Percentiles rank a stretch among this genome's conserved stretches.
phyloP scores from a whole-genome alignment of 345 rosid species.

The Gossypium bickii region DNA sequence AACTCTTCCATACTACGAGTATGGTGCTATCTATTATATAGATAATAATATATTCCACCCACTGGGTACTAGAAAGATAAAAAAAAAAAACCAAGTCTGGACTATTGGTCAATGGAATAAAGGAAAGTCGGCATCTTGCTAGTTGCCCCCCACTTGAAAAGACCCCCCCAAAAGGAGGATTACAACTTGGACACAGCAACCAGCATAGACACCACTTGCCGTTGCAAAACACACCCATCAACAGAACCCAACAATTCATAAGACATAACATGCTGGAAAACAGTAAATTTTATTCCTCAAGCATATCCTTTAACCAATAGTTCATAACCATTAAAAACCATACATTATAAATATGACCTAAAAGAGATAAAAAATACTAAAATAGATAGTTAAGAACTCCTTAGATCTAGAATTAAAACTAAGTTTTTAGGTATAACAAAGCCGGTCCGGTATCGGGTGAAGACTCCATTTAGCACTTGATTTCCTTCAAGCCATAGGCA shows the following conservation, averaged over 20 bases:
- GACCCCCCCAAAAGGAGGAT: background rate
- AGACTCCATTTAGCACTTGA: conserved; percentile 51
- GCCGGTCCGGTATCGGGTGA: background rate
- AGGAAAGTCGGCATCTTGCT: background rate
- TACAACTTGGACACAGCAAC: background rate
- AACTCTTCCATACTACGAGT: too few relatives aligned
- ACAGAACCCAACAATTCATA: background rate
- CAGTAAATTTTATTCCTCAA: background rate
- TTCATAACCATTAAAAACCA: background rate
- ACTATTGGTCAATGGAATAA: background rate
- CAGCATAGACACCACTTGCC: background rate
- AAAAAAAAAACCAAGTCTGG: background rate
- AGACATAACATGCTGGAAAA: background rate
- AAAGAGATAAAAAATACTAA: background rate
- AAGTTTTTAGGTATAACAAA: background rate
- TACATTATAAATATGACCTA: background rate
- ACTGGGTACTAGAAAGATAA: too few relatives aligned
- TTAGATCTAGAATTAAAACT: background rate
- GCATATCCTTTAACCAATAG: background rate
- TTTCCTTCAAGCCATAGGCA: conserved; percentile 66
- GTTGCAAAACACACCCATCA: background rate
- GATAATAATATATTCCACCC: too few relatives aligned
- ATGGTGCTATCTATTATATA: too few relatives aligned
- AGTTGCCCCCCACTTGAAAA: too few relatives aligned
- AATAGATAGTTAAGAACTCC: background rate